A percentile compares a stretch with the other conserved stretches of the same genome.
Evolutionary conservation across 306 rosid species (phyloP).

Genomic region (Arachis hypogaea): DNA sequence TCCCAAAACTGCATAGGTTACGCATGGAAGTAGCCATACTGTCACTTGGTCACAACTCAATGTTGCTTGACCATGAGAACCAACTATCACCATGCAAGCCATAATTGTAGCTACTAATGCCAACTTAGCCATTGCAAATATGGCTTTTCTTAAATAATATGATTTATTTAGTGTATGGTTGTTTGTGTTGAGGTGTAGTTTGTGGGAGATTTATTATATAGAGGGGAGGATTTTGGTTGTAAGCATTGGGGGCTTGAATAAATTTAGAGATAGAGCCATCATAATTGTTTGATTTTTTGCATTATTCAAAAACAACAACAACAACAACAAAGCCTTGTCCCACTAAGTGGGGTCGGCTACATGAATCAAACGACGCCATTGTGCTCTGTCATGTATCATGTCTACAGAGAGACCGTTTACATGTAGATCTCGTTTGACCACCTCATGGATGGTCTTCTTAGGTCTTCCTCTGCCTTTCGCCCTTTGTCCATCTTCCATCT

Average conservation of each 20-base stretch:
- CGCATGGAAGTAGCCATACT: conserved; percentile 57
- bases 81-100: conserved; percentile 37
- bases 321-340: no score
- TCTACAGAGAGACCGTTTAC: no score
- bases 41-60: conserved; percentile 57
- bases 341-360: no score
- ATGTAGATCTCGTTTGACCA: no score
- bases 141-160: neutral
- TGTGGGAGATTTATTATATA: neutral
- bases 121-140: conserved; percentile 28
- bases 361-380: no score
- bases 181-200: no score
- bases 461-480: no score
- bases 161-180: neutral
- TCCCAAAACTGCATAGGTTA: conserved; percentile 60
- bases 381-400: no score
- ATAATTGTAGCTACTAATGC: conserved; percentile 32
- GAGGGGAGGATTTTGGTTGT: neutral
- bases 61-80: conserved; percentile 27
- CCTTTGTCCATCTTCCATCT: no score
- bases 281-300: neutral
- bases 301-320: no score
- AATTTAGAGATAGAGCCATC: neutral
- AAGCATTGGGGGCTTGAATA: neutral
- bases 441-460: no score